phyloP scores from a whole-genome alignment of 129 eudicot genomes.

The Apium graveolens region DNA sequence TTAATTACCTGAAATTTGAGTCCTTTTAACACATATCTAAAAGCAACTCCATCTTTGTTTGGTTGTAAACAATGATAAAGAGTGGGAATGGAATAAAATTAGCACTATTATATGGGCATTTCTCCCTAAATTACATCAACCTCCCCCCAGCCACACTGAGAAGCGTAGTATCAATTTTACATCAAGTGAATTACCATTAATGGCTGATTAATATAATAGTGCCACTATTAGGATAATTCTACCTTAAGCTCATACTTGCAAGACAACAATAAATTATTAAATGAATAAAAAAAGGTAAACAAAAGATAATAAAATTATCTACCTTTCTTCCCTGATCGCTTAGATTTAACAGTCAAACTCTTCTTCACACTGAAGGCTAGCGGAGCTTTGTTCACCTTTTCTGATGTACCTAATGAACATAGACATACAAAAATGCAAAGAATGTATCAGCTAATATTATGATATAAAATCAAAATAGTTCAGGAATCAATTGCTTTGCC shows the following conservation, averaged over 20 bases:
- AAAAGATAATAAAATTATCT: neutral
- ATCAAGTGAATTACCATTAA: neutral
- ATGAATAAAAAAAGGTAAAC: neutral
- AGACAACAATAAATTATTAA: neutral
- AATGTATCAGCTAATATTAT: neutral
- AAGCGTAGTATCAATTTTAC: neutral
- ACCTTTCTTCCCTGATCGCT: constrained; percentile 40
- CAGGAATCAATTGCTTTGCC: neutral
- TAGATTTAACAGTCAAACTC: constrained; percentile 50
- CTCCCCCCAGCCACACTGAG: neutral
- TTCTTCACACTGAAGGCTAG: constrained; percentile 56
- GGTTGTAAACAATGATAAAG: neutral
- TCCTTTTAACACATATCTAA: no score
- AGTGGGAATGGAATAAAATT: neutral
- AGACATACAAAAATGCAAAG: neutral
- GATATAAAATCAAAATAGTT: neutral
- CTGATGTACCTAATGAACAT: constrained; percentile 26
- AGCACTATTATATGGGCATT: neutral
- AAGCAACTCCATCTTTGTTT: neutral
- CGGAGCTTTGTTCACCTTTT: constrained; percentile 39
- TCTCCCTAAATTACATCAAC: neutral
- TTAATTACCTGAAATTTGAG: no score
- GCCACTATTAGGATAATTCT: neutral
- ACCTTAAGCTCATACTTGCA: neutral
- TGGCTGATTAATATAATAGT: neutral